Conservation (phyloP, 2,329 filamentous ascomycete genomes). For the Alternaria longipes region DNA sequence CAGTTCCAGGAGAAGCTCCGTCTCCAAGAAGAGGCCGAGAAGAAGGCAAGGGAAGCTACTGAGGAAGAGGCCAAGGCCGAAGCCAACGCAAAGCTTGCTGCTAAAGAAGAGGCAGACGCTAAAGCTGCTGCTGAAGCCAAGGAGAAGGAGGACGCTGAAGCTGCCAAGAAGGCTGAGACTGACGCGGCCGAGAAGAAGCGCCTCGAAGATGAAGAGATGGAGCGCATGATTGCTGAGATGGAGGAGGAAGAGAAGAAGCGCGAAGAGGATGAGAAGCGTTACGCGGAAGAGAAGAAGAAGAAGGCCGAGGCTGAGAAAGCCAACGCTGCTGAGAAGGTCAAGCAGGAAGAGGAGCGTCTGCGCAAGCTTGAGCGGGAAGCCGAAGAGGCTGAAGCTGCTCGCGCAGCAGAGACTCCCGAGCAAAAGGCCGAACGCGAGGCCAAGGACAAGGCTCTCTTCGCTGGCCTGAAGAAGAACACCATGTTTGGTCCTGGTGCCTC, state of each 20-base stretch:
- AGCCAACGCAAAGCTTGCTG: slow-evolving; percentile 63
- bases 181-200: slow-evolving; percentile 48
- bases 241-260: slow-evolving; percentile 55
- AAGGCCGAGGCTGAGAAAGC: slow-evolving; percentile 68
- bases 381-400: slow-evolving; percentile 57
- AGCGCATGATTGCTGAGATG: slow-evolving; percentile 72
- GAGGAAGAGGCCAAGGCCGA: slow-evolving; percentile 54
- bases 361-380: slow-evolving; percentile 60
- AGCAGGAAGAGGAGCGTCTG: slow-evolving; percentile 63
- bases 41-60: slow-evolving; percentile 58
- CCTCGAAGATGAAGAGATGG: slow-evolving; percentile 56
- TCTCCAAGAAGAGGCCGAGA: slow-evolving; percentile 66
- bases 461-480: slow-evolving; percentile 59
- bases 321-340: slow-evolving; percentile 55
- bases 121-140: slow-evolving; percentile 43
- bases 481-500: slow-evolving; percentile 57
- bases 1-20: slow-evolving; percentile 68
- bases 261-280: slow-evolving; percentile 75
- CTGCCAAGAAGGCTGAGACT: slow-evolving; percentile 54
- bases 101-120: slow-evolving; percentile 53
- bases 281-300: slow-evolving; percentile 74
- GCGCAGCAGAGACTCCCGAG: slow-evolving; percentile 53
- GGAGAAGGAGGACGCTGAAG: slow-evolving; percentile 43
- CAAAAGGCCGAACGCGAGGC: slow-evolving; percentile 54
- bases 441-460: slow-evolving; percentile 53